A percentile compares a stretch with the other conserved stretches of the same genome.
These are phyloP conservation scores for Bondarzewia mesenterica DNA, from an alignment of 1,284 basidiomycete genomes.

Conservation along the genomic window DNA sequence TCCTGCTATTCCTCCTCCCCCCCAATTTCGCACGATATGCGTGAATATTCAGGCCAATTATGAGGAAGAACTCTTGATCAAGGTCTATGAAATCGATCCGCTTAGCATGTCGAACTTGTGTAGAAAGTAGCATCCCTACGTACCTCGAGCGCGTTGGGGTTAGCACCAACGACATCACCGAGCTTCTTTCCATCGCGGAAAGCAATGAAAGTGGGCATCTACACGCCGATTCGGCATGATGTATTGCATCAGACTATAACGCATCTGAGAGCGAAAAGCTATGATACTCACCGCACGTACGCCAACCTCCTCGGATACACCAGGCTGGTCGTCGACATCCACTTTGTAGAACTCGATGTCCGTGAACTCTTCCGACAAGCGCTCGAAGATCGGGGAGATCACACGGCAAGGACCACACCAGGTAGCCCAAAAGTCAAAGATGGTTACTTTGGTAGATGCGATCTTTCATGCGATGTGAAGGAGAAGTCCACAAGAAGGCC, in stretches of 20 bases:
- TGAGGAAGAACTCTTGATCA: background rate
- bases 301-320: conserved; percentile 49
- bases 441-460: conserved; percentile 43
- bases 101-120: background rate
- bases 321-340: conserved; percentile 54
- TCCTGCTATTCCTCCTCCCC: background rate
- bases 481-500: no score
- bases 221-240: no score
- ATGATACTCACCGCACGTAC: conserved; percentile 62
- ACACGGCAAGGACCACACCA: conserved; percentile 69
- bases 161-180: conserved; percentile 58
- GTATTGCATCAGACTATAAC: no score
- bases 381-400: conserved; percentile 72
- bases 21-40: background rate
- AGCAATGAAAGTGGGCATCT: conserved; percentile 74
- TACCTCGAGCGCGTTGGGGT: conserved; percentile 27
- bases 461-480: conserved; percentile 35
- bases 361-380: conserved; percentile 41
- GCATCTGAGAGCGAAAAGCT: background rate
- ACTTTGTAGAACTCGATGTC: conserved; percentile 73
- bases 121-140: conserved; percentile 1
- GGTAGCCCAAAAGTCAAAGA: conserved; percentile 73
- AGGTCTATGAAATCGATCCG: background rate
- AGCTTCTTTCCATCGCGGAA: conserved; percentile 65
- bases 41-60: background rate